Percentiles rank a stretch among this genome's conserved stretches.
Conservation (phyloP, 108 stramenopile species). For the Nitzschia sp. region DNA sequence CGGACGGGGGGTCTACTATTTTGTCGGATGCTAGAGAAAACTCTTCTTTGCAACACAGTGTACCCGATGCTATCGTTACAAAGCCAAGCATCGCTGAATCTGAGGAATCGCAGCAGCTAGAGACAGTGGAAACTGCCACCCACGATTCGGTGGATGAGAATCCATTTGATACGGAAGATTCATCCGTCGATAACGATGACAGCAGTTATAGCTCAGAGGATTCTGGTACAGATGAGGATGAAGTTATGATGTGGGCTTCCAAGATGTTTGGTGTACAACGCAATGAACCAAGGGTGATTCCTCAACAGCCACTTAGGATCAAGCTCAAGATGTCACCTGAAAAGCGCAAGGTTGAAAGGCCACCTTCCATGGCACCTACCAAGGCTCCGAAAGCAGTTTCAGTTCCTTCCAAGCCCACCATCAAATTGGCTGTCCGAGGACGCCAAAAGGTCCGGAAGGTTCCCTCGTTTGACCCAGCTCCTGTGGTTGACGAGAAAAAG, state of each 20-base stretch:
- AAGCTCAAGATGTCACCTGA: slow-evolving; percentile 14
- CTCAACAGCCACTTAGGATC: slow-evolving; percentile 7
- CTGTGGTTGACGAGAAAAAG: slow-evolving; percentile 24
- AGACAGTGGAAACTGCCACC: background rate
- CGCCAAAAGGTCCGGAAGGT: slow-evolving; percentile 6
- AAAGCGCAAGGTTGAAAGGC: slow-evolving; percentile 1
- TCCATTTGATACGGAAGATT: background rate
- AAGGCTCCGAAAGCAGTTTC: background rate
- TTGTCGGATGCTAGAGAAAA: slow-evolving; percentile 13
- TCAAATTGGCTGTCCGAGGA: slow-evolving; percentile 1
- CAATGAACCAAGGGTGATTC: background rate
- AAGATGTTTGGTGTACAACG: slow-evolving; percentile 39
- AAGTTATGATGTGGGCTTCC: slow-evolving; percentile 40
- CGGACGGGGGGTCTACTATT: slow-evolving; percentile 32
- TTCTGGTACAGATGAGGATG: slow-evolving; percentile 47
- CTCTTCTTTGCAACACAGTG: slow-evolving; percentile 2
- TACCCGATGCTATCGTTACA: slow-evolving; percentile 32
- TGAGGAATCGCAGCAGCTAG: background rate
- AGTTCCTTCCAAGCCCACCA: background rate
- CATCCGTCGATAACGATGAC: background rate
- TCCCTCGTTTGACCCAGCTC: background rate
- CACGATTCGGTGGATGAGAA: background rate
- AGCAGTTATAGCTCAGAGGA: slow-evolving; percentile 19
- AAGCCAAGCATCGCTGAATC: background rate
- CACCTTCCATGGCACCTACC: background rate